Conservation (phyloP, 768 basidiomycete genomes). For the Boletus reticuloceps region DNA sequence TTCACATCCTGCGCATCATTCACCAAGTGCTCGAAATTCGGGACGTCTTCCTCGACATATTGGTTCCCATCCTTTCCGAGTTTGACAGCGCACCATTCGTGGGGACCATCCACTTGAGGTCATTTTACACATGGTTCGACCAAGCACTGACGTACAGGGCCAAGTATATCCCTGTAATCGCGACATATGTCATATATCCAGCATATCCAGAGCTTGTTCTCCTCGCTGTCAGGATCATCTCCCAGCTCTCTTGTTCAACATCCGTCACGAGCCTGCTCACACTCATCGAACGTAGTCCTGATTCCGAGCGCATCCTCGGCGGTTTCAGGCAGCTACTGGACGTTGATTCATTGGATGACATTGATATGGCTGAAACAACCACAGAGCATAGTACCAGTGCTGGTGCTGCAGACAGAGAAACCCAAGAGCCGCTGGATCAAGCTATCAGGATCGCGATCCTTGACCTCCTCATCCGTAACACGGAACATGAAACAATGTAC, state of each 20-base stretch:
- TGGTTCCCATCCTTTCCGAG: slow-evolving; percentile 74
- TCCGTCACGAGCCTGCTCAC: slow-evolving; percentile 73
- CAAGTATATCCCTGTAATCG: slow-evolving; percentile 76
- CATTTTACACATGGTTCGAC: slow-evolving; percentile 72
- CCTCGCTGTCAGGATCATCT: slow-evolving; percentile 76
- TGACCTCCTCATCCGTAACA: slow-evolving; percentile 78
- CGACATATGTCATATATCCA: slow-evolving; percentile 70
- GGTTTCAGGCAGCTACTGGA: slow-evolving; percentile 72
- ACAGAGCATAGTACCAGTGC: slow-evolving; percentile 70
- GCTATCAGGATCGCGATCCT: slow-evolving; percentile 75
- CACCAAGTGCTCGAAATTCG: slow-evolving; percentile 82
- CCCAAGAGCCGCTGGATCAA: slow-evolving; percentile 52
- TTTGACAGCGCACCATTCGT: too few species aligned
- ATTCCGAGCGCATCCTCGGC: slow-evolving; percentile 81
- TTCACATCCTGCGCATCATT: slow-evolving; percentile 78
- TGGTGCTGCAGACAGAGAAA: slow-evolving; percentile 58
- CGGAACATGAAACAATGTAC: slow-evolving; percentile 55
- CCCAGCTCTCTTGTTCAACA: slow-evolving; percentile 60
- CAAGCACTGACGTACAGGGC: slow-evolving; percentile 70
- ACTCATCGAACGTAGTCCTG: slow-evolving; percentile 73
- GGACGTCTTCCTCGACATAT: slow-evolving; percentile 84
- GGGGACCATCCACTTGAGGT: slow-evolving; percentile 58
- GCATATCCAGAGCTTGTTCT: slow-evolving; percentile 67
- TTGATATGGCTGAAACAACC: slow-evolving; percentile 54
- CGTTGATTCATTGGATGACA: slow-evolving; percentile 58